Base-by-base conservation (phyloP, 257 asterid genomes). In the Oldenlandia corymbosa region DNA sequence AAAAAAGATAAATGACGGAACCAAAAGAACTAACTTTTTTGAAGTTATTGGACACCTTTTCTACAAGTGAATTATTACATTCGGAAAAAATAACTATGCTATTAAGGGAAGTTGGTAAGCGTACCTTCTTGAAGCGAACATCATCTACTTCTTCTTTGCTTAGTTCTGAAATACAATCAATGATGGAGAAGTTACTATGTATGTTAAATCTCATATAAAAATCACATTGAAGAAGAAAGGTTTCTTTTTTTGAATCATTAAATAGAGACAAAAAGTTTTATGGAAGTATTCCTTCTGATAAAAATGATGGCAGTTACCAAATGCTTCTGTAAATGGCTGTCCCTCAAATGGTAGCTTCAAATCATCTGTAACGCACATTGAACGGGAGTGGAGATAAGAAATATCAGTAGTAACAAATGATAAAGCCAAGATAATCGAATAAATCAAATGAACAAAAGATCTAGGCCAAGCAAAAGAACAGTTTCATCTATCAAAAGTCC, bases 111-210 rank as follows among this genome's bases (percentile, higher is more conserved):
- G n/a, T n/a, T n/a, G 32, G 32, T 1, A 1, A 30, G 1, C 20
- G 69, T 77, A 87, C 97, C 86, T 70, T 89, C 84, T 90, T 90
- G 64, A 88, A 78, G 53, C 72, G 83, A 45, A 85, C 88, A 70
- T 90, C 96, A 59, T 88, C 94, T 8, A 66, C 28, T 80, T 90
- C 97, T 61, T 90, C 96, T 37, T 68, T 60, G 71, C 86, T 90
- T 79, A 90, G 71, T 73, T 77, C 97, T 90, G 95, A 66, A 71
- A 61, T 17, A 63, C 28, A 73, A 50, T 37, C 16, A 65, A 60
- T 13, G 11, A 41, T 34, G 17, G n/a, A 39, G 34, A 45, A 2
- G 34, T 14, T 46, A 7, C 23, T 1, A 30, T 30, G 12, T 16
- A 55, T 8, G 28, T 8, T 43, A 36, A 58, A 20, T n/a, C 36